phyloP scores from a whole-genome alignment of 352 stramenopile genomes.

The Pythium apleroticum region DNA sequence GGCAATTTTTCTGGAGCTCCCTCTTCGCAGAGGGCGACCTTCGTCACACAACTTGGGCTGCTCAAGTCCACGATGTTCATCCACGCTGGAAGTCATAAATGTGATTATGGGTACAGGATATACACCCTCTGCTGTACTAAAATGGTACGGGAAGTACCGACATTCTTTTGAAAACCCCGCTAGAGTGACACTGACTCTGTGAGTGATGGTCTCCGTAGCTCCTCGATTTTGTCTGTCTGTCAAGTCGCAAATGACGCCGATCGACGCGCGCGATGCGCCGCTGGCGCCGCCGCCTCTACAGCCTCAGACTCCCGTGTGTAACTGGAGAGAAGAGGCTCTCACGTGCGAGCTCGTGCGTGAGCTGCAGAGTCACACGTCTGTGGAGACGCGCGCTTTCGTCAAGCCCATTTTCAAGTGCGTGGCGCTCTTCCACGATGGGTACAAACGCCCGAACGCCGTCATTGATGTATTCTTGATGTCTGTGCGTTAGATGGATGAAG shows the following conservation, averaged over 20 bases:
- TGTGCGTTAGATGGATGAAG: slow-evolving; percentile 55
- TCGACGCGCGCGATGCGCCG: background rate
- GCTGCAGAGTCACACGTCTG: slow-evolving; percentile 28
- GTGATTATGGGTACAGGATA: no score
- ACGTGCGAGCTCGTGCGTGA: slow-evolving; percentile 27
- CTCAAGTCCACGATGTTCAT: no score
- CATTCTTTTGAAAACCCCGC: no score
- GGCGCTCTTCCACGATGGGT: slow-evolving; percentile 1
- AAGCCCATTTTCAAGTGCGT: slow-evolving; percentile 55
- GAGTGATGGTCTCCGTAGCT: background rate
- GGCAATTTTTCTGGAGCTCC: no score
- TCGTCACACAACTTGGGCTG: no score
- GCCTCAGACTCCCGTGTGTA: background rate
- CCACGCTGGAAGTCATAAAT: no score
- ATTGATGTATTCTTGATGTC: background rate
- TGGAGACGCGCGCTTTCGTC: slow-evolving; percentile 64
- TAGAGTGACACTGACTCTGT: background rate
- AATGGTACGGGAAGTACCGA: no score
- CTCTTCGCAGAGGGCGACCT: no score
- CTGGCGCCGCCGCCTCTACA: background rate
- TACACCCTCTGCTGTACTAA: no score
- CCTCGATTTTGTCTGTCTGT: background rate
- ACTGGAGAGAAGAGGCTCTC: slow-evolving; percentile 16
- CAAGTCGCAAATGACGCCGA: background rate
- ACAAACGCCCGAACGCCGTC: background rate